Evolutionary conservation across 148 eudicot genomes (phyloP).

Genomic region (Pharnaceum exiguum): DNA sequence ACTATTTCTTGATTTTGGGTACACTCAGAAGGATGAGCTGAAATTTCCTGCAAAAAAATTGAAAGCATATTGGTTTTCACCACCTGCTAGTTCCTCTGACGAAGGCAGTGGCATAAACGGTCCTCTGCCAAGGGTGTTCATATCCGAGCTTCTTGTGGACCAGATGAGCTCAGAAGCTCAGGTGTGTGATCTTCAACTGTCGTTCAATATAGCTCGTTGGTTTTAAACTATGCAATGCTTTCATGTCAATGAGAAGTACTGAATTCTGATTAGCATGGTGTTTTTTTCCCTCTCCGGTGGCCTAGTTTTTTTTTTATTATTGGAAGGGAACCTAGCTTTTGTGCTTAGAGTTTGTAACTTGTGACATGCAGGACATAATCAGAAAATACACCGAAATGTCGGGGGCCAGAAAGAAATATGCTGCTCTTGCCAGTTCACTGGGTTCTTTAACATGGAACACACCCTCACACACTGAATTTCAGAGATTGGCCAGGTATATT

Average conservation of each 20-base stretch:
- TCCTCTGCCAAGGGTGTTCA: conserved; percentile 87
- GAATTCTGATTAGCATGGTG: background rate
- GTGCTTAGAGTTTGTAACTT: background rate
- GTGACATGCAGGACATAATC: conserved; percentile 61
- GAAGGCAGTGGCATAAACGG: conserved; percentile 65
- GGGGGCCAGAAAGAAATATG: conserved; percentile 49
- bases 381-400: conserved; percentile 68
- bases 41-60: conserved; percentile 87
- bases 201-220: background rate
- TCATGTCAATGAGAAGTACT: background rate
- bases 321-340: background rate
- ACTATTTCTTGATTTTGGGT: conserved; percentile 78
- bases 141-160: conserved; percentile 96
- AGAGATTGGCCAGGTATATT: conserved; percentile 64
- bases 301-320: background rate
- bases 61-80: conserved; percentile 93
- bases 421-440: conserved; percentile 77
- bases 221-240: background rate
- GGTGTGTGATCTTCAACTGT: conserved; percentile 33
- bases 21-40: conserved; percentile 70
- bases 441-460: conserved; percentile 87
- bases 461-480: conserved; percentile 70
- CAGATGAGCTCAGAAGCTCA: conserved; percentile 82
- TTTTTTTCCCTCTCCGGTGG: background rate
- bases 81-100: conserved; percentile 44